These are phyloP conservation scores for Eutrema yunnanense DNA, from an alignment of 345 rosid genomes.

Conservation along the genomic window DNA sequence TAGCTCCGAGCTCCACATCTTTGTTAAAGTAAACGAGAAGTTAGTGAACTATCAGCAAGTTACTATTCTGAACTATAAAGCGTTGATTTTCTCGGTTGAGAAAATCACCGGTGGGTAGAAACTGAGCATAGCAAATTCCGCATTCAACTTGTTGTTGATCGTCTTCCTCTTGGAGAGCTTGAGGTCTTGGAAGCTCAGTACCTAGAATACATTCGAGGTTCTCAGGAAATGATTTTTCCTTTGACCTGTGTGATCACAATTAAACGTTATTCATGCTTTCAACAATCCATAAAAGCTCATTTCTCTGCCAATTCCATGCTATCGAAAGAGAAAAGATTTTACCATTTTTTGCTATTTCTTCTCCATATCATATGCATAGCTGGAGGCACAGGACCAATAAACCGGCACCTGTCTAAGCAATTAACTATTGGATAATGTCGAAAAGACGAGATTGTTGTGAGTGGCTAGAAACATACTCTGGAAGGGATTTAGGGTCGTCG, in stretches of 20 bases:
- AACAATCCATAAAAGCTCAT: neutral
- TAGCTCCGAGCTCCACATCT: constrained; percentile 67
- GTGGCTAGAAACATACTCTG: constrained; percentile 51
- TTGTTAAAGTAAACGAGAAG: neutral
- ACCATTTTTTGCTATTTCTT: constrained; percentile 62
- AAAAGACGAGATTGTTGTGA: neutral
- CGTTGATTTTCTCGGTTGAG: neutral
- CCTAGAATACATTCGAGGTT: constrained; percentile 52
- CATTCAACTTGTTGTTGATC: constrained; percentile 47
- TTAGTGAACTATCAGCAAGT: constrained; percentile 1
- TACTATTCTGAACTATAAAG: neutral
- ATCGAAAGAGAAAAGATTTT: constrained; percentile 1
- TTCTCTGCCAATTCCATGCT: neutral
- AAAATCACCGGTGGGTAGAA: constrained; percentile 60
- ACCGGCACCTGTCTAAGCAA: constrained; percentile 50
- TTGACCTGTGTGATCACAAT: constrained; percentile 33
- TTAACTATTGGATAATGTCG: constrained; percentile 4
- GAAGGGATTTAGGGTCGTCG: constrained; percentile 55
- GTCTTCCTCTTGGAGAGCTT: constrained; percentile 29
- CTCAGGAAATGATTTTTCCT: constrained; percentile 45
- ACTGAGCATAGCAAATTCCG: constrained; percentile 75
- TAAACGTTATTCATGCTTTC: neutral
- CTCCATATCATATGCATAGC: constrained; percentile 47
- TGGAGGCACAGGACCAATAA: constrained; percentile 37
- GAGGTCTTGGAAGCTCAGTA: constrained; percentile 44